phyloP scores from a whole-genome alignment of 345 rosid genomes.

The Crucihimalaya himalaica region DNA sequence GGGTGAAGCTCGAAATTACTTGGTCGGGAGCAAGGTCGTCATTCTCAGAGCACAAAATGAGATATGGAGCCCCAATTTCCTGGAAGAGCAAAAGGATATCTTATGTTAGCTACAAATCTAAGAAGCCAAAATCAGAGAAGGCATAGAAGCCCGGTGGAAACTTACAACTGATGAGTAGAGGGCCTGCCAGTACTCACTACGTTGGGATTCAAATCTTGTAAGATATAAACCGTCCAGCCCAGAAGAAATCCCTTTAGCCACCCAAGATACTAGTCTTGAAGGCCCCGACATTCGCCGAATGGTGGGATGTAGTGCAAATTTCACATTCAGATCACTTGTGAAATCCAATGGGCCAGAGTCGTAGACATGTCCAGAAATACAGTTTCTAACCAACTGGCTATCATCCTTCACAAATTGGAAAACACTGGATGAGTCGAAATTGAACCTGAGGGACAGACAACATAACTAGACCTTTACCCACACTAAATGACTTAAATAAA shows the following conservation, averaged over 20 bases:
- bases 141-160: conserved; percentile 21
- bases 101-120: conserved; percentile 7
- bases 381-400: conserved; percentile 64
- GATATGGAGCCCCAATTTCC: conserved; percentile 85
- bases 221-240: conserved; percentile 81
- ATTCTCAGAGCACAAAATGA: conserved; percentile 78
- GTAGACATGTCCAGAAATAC: conserved; percentile 82
- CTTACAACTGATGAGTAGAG: conserved; percentile 82
- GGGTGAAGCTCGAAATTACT: conserved; percentile 57
- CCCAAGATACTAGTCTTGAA: conserved; percentile 69
- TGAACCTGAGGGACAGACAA: background rate
- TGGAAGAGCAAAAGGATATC: conserved; percentile 32
- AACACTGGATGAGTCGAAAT: background rate
- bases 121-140: background rate
- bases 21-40: conserved; percentile 70
- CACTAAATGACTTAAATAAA: background rate
- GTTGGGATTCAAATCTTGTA: conserved; percentile 83
- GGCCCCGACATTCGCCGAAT: conserved; percentile 74
- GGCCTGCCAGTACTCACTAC: conserved; percentile 83
- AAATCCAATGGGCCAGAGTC: conserved; percentile 92
- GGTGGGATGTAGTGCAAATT: conserved; percentile 63
- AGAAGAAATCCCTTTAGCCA: conserved; percentile 74
- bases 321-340: conserved; percentile 73
- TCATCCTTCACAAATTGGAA: conserved; percentile 53
- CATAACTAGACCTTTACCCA: background rate